Percentiles rank a stretch among this genome's conserved stretches.
Conservation (phyloP, 2,329 filamentous ascomycete species). For the Apiospora aurea region DNA sequence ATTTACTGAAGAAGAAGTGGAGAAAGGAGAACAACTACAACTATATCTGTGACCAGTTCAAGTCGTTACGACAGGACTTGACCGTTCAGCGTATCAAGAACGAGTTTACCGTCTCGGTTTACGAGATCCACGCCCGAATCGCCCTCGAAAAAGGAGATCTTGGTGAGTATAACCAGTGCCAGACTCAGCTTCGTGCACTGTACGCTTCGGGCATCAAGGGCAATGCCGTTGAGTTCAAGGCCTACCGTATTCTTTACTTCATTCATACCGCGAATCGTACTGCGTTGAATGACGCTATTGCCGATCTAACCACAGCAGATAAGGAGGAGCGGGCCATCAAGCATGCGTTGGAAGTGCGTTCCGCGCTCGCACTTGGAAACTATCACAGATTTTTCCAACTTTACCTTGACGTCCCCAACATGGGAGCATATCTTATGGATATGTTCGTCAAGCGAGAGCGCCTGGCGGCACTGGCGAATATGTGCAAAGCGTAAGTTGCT, state of each 20-base stretch:
- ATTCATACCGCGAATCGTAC: slow-evolving; percentile 98
- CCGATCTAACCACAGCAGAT: slow-evolving; percentile 98
- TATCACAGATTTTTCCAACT: slow-evolving; percentile 98
- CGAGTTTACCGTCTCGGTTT: slow-evolving; percentile 94
- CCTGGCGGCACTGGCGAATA: slow-evolving; percentile 85
- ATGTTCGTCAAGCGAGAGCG: slow-evolving; percentile 97
- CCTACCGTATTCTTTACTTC: slow-evolving; percentile 99
- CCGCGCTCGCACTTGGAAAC: slow-evolving; percentile 90
- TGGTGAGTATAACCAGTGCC: slow-evolving; percentile 99
- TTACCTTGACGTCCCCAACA: slow-evolving; percentile 91
- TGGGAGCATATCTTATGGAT: slow-evolving; percentile 98
- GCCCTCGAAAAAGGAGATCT: slow-evolving; percentile 97
- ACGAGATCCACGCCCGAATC: slow-evolving; percentile 97
- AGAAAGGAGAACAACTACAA: slow-evolving; percentile 90
- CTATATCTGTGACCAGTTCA: slow-evolving; percentile 99
- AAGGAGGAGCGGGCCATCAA: slow-evolving; percentile 85
- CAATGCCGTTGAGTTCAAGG: slow-evolving; percentile 94
- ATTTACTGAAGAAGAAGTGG: slow-evolving; percentile 94
- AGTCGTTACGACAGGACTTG: slow-evolving; percentile 95
- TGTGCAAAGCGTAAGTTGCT: slow-evolving; percentile 89
- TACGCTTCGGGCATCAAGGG: slow-evolving; percentile 89
- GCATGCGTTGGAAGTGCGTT: slow-evolving; percentile 90
- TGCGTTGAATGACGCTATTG: slow-evolving; percentile 96
- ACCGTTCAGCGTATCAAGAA: slow-evolving; percentile 98
- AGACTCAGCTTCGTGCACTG: slow-evolving; percentile 93